These are phyloP conservation scores for Kingdonia uniflora DNA, from an alignment of 164 flowering plant species.

Conservation along the genomic window DNA sequence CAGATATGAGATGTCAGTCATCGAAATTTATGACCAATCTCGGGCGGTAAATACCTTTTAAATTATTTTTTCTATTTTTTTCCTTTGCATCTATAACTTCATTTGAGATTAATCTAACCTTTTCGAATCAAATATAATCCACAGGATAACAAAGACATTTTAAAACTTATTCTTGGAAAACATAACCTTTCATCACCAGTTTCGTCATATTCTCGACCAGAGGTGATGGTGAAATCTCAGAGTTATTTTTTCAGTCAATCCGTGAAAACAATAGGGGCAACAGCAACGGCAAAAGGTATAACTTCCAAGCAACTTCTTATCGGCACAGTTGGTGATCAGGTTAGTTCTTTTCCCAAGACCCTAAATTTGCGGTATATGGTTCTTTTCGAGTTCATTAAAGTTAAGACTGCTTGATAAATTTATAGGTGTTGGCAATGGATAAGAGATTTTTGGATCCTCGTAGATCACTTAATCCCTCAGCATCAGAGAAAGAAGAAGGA, in stretches of 20 bases:
- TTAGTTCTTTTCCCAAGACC: constrained; percentile 14
- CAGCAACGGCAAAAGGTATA: constrained; percentile 90
- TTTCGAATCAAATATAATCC: constrained; percentile 5
- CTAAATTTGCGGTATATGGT: not conserved
- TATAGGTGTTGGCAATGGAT: constrained; percentile 88
- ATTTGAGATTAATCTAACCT: not conserved
- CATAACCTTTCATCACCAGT: constrained; percentile 88
- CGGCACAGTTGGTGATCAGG: constrained; percentile 97
- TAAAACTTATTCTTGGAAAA: constrained; percentile 84
- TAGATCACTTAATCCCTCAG: constrained; percentile 67
- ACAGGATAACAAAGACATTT: constrained; percentile 90
- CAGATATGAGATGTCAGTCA: constrained; percentile 93
- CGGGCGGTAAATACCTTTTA: constrained; percentile 59
- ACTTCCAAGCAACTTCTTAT: constrained; percentile 95
- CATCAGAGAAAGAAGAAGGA: constrained; percentile 89
- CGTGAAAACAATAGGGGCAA: constrained; percentile 76
- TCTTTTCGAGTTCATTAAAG: not conserved
- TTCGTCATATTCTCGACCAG: constrained; percentile 86
- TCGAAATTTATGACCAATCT: constrained; percentile 94
- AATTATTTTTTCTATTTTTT: constrained; percentile 7
- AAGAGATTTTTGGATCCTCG: constrained; percentile 92
- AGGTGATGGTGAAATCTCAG: constrained; percentile 73
- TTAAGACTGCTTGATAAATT: not conserved
- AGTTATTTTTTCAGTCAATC: constrained; percentile 86
- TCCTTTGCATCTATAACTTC: not conserved